Base-by-base conservation (phyloP, 805 yeast species). In the Monosporozyma yasuniensis region DNA sequence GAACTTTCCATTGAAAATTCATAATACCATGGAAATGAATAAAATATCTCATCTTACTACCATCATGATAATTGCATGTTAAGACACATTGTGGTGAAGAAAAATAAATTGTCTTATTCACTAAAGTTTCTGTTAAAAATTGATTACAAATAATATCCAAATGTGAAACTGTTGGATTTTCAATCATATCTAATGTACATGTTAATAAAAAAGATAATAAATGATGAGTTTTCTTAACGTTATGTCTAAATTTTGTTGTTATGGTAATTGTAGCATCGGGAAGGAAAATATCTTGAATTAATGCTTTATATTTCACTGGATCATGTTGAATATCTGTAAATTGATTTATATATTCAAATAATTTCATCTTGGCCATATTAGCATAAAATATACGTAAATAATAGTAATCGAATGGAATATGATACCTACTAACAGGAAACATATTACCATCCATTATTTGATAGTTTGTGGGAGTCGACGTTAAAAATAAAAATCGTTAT, bases 11-110 rank as follows among this genome's bases (percentile, higher is more conserved):
- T 47, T 75, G 76, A 30, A 81, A 71, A 61, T 79, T 82, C 67
- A 87, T 75, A 6, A 79, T 70, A 10, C 85, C 78, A 53, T 80
- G 79, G 38, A 82, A 65, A 18, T 77, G 77, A 0, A 91, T 87
- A 50, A 72, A 71, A 45, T 83, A 75, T 12, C 77, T 74, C 7
- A 84, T 79, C 54, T 75, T 74, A 2, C 90, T 81, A 0, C 93
- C 95, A 65, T 87, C 95, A 2, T 68, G 64, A 60, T 80, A 85
- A 63, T 76, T 72, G 55, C 73, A 76, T 16, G 75, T 69, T 42
- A 76, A 64, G 1, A 76, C 65, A 37, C 76, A 70, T 43, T 78
- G 68, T 11, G 78, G 71, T 44, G 81, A 74, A 35, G 79, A 83
- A 35, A 82, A 63, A 47, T 74, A 72, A 0, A 80, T 75, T 4